phyloP scores from a whole-genome alignment of 345 rosid species.

The Dimocarpus longan region DNA sequence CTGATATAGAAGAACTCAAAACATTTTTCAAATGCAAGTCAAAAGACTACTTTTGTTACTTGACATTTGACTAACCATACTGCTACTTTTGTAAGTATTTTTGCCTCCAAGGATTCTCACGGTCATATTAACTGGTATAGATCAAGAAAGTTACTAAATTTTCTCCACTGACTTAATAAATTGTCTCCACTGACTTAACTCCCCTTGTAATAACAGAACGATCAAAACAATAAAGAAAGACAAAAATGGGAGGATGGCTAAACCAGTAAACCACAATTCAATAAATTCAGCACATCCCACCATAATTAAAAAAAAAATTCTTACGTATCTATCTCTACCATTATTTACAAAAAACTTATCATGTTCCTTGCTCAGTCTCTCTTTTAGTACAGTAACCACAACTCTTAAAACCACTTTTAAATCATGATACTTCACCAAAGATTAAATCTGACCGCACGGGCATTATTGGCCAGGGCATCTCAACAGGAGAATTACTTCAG shows the following conservation, averaged over 20 bases:
- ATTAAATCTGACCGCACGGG: neutral
- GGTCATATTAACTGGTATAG: neutral
- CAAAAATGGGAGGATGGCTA: neutral
- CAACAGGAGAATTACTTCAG: neutral
- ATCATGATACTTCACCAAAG: neutral
- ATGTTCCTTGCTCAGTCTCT: neutral
- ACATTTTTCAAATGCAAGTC: neutral
- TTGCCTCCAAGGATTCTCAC: neutral
- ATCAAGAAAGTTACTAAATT: neutral
- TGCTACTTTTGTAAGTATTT: neutral
- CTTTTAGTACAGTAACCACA: neutral
- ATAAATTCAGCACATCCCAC: neutral
- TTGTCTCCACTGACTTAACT: neutral
- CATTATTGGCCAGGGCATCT: neutral
- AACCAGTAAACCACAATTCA: neutral
- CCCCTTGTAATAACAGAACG: neutral
- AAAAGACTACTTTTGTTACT: neutral
- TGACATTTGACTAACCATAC: neutral
- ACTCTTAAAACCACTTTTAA: neutral
- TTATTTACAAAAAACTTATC: neutral
- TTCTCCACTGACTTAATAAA: neutral
- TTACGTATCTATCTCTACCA: neutral
- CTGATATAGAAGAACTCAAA: neutral
- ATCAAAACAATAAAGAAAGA: neutral
- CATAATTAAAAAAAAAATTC: neutral